A percentile compares a stretch with the other conserved stretches of the same genome.
Evolutionary conservation across 805 yeast species (phyloP).

Genomic region (Torulaspora indica): DNA sequence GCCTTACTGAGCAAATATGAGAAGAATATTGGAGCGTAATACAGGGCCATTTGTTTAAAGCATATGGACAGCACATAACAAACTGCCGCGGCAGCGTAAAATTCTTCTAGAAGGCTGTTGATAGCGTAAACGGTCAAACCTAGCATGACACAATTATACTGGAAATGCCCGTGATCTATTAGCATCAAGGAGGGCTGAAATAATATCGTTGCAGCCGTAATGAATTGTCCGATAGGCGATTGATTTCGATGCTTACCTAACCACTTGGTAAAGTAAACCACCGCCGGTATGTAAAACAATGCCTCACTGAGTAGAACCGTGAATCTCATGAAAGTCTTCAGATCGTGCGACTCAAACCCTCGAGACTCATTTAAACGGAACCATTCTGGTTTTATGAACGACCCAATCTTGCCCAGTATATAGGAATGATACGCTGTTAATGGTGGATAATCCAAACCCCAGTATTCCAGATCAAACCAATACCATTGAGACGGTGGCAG

Average conservation of each 20-base stretch:
- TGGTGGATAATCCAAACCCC: constrained; percentile 98
- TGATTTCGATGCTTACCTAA: constrained; percentile 55
- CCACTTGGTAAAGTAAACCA: constrained; percentile 64
- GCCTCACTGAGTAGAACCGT: constrained; percentile 75
- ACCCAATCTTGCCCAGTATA: constrained; percentile 69
- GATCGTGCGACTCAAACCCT: constrained; percentile 57
- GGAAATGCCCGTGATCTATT: constrained; percentile 97
- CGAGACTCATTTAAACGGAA: constrained; percentile 68
- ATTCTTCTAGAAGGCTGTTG: constrained; percentile 58
- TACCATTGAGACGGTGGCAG: constrained; percentile 80
- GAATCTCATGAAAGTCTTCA: constrained; percentile 81
- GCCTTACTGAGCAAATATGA: constrained; percentile 63
- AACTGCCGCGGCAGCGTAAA: constrained; percentile 62
- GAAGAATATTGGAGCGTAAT: constrained; percentile 86
- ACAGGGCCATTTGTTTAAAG: constrained; percentile 94
- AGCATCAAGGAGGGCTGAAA: constrained; percentile 78
- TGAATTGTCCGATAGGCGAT: constrained; percentile 70
- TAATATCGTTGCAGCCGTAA: constrained; percentile 71
- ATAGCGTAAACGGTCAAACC: constrained; percentile 73
- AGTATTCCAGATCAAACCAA: constrained; percentile 78
- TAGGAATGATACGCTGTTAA: constrained; percentile 91
- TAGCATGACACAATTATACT: constrained; percentile 89
- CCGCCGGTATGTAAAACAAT: constrained; percentile 72
- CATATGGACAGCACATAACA: constrained; percentile 73
- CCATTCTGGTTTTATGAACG: constrained; percentile 62